These are phyloP conservation scores for Trichocomaceae sp. DNA, from an alignment of 2,329 filamentous ascomycete species.

Conservation along the genomic window DNA sequence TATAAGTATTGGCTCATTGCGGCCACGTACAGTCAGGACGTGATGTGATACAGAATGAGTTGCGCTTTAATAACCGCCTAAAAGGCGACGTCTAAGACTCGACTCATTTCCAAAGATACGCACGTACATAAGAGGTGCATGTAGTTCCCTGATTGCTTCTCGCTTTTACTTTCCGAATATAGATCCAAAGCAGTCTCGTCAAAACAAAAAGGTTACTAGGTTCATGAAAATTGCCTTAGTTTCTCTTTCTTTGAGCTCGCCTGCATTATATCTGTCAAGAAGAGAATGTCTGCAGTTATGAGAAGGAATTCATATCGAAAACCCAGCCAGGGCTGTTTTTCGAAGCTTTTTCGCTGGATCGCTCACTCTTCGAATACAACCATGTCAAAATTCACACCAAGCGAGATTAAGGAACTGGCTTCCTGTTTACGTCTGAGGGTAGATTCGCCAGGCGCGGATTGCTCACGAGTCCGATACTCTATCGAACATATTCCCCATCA, in stretches of 20 bases:
- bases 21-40: not conserved
- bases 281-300: not conserved
- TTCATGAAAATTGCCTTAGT: not conserved
- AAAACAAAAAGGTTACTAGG: not conserved
- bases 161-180: not conserved
- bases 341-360: not conserved
- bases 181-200: not conserved
- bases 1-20: conserved; percentile 8
- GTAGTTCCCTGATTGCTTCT: not conserved
- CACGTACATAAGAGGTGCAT: not conserved
- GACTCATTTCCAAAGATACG: not conserved
- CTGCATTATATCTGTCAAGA: not conserved
- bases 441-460: not conserved
- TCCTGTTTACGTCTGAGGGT: not conserved
- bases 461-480: not conserved
- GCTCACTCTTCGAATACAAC: not conserved
- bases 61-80: not conserved
- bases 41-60: not conserved
- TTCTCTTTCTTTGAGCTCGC: not conserved
- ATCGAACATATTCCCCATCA: not conserved
- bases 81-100: not conserved
- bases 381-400: conserved; percentile 1
- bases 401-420: conserved; percentile 3
- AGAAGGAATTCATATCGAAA: not conserved
- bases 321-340: not conserved